Evolutionary conservation across 2,329 filamentous ascomycete species (phyloP).

Genomic region (Phaeosphaeria sp.): DNA sequence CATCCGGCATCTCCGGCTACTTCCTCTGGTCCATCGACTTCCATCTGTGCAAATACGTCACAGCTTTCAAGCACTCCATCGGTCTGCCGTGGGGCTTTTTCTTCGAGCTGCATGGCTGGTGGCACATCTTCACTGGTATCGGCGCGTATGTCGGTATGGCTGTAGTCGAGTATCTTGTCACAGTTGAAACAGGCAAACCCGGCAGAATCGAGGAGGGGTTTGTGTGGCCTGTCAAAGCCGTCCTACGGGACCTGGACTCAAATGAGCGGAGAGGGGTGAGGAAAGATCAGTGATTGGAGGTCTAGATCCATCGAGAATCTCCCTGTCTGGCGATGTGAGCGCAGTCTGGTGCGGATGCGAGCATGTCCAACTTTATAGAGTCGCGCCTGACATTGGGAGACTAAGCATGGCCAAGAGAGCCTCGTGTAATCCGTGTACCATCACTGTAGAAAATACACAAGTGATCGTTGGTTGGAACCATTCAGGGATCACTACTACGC

Average conservation of each 20-base stretch:
- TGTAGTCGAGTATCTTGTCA: slow-evolving; percentile 46
- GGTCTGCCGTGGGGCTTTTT: slow-evolving; percentile 64
- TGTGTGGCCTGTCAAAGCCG: slow-evolving; percentile 43
- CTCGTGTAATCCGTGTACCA: background rate
- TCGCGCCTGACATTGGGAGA: background rate
- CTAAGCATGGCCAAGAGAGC: background rate
- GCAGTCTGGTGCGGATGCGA: background rate
- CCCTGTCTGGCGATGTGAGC: slow-evolving; percentile 1
- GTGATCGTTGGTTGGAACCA: background rate
- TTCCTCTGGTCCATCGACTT: slow-evolving; percentile 65
- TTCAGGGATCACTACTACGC: background rate
- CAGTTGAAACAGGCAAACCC: slow-evolving; percentile 35
- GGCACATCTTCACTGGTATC: slow-evolving; percentile 66
- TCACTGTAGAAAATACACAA: background rate
- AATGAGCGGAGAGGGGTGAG: slow-evolving; percentile 14
- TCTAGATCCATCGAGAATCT: background rate
- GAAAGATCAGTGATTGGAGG: slow-evolving; percentile 16
- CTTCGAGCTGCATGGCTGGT: slow-evolving; percentile 69
- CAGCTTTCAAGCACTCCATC: slow-evolving; percentile 52
- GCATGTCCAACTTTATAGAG: background rate
- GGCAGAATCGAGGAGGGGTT: slow-evolving; percentile 41
- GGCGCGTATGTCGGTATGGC: slow-evolving; percentile 55
- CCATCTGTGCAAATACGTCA: slow-evolving; percentile 58
- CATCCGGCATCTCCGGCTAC: slow-evolving; percentile 58
- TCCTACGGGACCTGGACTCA: slow-evolving; percentile 37